These are phyloP conservation scores for Saprolegnia parasitica DNA, from an alignment of 352 stramenopile species.

Conservation along the genomic window DNA sequence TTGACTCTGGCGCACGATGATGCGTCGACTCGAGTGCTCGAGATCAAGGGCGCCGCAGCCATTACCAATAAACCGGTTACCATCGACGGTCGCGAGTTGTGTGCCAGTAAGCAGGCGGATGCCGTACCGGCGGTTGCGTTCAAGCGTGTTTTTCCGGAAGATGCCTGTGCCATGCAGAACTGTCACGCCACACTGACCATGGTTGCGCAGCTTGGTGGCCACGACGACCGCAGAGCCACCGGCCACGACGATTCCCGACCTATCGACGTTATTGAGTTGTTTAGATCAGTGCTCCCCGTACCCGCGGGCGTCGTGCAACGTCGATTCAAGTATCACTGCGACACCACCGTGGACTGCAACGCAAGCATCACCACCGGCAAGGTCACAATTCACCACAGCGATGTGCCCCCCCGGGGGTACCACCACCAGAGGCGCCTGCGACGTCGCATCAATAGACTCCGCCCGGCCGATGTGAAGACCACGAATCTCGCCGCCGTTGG, in stretches of 20 bases:
- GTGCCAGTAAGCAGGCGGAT: constrained; percentile 67
- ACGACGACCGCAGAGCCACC: constrained; percentile 56
- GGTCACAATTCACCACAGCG: constrained; percentile 59
- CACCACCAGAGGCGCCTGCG: background rate
- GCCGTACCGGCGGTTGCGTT: constrained; percentile 62
- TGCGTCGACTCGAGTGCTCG: constrained; percentile 67
- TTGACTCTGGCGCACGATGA: constrained; percentile 72
- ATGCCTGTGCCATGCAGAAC: constrained; percentile 55
- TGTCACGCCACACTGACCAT: constrained; percentile 55
- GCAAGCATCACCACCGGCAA: constrained; percentile 69
- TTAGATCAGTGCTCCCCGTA: background rate
- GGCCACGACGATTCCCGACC: constrained; percentile 53
- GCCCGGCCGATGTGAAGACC: constrained; percentile 58
- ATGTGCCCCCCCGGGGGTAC: background rate
- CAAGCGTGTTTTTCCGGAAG: constrained; percentile 56
- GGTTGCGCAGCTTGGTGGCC: constrained; percentile 49
- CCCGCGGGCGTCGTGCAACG: background rate
- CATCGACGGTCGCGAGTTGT: constrained; percentile 64
- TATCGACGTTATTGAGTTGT: constrained; percentile 36
- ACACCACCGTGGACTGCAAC: constrained; percentile 48
- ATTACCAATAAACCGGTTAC: constrained; percentile 63
- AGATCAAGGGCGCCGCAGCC: constrained; percentile 66
- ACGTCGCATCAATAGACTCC: constrained; percentile 27
- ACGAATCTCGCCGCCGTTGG: constrained; percentile 52
- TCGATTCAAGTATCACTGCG: background rate